Conservation (phyloP, 306 rosid genomes). For the Elaeagnus macrophylla region DNA sequence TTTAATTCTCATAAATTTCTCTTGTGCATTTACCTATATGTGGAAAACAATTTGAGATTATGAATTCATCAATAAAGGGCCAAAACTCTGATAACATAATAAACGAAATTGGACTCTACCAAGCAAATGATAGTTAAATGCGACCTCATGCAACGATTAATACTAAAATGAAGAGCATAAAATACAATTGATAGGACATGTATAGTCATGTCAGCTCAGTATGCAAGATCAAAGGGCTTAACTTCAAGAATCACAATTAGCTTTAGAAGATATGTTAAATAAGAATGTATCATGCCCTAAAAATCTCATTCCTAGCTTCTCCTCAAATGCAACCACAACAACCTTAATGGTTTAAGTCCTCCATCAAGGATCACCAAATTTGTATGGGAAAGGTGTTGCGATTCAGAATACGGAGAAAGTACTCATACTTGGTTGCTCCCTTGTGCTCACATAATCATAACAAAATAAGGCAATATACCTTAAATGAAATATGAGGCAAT, state of each 20-base stretch:
- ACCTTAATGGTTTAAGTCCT: background rate
- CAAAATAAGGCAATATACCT: background rate
- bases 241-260: too few relatives aligned
- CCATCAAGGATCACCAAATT: background rate
- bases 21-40: conserved; percentile 71
- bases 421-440: background rate
- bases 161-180: background rate
- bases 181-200: too few relatives aligned
- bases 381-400: background rate
- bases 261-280: too few relatives aligned
- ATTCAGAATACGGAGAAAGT: too few relatives aligned
- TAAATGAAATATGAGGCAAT: background rate
- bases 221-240: too few relatives aligned
- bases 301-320: background rate
- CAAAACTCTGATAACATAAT: background rate
- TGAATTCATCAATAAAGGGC: background rate
- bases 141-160: too few relatives aligned
- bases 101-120: background rate
- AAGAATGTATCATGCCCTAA: too few relatives aligned
- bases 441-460: background rate
- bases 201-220: too few relatives aligned
- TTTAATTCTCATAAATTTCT: conserved; percentile 82
- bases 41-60: conserved; percentile 12
- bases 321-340: background rate
- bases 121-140: background rate